Evolutionary conservation across 805 yeast species (phyloP).

Genomic region (Sugiyamaella mastotermitis): DNA sequence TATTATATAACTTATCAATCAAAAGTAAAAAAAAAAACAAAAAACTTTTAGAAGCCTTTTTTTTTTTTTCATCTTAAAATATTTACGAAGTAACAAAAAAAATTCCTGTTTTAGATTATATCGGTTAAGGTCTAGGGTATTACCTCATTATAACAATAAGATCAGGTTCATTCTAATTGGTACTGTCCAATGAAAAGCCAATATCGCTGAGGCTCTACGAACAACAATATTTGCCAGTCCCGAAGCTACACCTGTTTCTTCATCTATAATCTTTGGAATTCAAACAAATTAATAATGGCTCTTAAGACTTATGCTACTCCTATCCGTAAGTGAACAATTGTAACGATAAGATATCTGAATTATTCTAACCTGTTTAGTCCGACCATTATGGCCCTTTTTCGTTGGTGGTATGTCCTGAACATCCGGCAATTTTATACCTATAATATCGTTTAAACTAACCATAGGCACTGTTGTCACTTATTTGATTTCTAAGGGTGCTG

Average conservation of each 20-base stretch:
- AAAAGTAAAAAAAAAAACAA: too few relatives aligned
- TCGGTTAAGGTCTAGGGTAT: too few relatives aligned
- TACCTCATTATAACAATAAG: too few relatives aligned
- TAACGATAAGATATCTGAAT: too few relatives aligned
- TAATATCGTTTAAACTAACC: slow-evolving; percentile 1
- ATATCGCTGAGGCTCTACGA: not conserved
- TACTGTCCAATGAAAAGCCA: not conserved
- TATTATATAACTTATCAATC: too few relatives aligned
- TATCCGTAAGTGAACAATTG: slow-evolving; percentile 25
- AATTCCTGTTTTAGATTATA: too few relatives aligned
- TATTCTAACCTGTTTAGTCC: slow-evolving; percentile 31
- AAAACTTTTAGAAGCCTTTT: too few relatives aligned
- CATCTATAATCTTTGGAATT: not conserved
- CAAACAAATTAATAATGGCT: slow-evolving; percentile 12
- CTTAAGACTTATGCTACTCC: slow-evolving; percentile 45
- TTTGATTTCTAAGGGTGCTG: slow-evolving; percentile 63
- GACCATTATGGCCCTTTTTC: slow-evolving; percentile 85
- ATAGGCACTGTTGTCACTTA: slow-evolving; percentile 52
- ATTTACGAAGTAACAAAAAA: too few relatives aligned
- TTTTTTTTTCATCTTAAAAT: too few relatives aligned
- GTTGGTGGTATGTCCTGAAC: slow-evolving; percentile 49
- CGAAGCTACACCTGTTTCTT: not conserved
- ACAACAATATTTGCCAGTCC: not conserved
- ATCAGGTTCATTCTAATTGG: not conserved
- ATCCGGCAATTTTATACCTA: not conserved